Conservation (phyloP, 495 filamentous ascomycete species). For the Filosporella fistucella region DNA sequence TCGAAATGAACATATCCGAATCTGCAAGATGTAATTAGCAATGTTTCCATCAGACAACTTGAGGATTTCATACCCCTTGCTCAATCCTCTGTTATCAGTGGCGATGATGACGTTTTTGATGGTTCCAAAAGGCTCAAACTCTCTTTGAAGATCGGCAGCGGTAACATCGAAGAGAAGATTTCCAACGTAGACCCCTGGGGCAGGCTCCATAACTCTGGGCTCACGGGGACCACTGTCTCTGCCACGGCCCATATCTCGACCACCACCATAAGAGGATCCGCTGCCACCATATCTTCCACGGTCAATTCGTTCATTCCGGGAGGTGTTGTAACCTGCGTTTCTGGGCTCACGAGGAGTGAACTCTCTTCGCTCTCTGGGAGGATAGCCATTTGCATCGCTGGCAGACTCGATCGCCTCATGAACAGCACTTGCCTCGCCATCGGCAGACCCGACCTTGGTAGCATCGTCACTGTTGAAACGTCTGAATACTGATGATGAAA, state of each 20-base stretch:
- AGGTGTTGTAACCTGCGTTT: neutral
- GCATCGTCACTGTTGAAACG: conserved; percentile 38
- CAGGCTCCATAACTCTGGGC: conserved; percentile 7
- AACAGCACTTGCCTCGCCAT: conserved; percentile 19
- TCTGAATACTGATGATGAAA: conserved; percentile 29
- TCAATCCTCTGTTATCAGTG: conserved; percentile 68
- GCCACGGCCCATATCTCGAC: neutral
- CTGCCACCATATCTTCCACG: conserved; percentile 5
- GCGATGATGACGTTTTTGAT: conserved; percentile 52
- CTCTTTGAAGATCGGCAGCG: conserved; percentile 60
- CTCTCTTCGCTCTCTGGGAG: neutral
- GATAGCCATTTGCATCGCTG: neutral
- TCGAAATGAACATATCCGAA: conserved; percentile 69
- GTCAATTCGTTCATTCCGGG: neutral
- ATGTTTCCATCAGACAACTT: neutral
- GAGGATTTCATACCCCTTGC: conserved; percentile 70
- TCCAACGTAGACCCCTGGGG: conserved; percentile 63
- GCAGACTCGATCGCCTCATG: conserved; percentile 11
- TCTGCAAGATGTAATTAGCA: neutral
- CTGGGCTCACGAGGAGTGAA: neutral
- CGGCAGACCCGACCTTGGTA: conserved; percentile 19
- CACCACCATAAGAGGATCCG: conserved; percentile 2
- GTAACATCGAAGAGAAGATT: conserved; percentile 86
- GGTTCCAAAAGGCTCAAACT: conserved; percentile 63
- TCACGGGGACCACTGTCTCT: neutral